A percentile compares a stretch with the other conserved stretches of the same genome.
Conservation (phyloP, 768 basidiomycete genomes). For the Saitozyma sp. region DNA sequence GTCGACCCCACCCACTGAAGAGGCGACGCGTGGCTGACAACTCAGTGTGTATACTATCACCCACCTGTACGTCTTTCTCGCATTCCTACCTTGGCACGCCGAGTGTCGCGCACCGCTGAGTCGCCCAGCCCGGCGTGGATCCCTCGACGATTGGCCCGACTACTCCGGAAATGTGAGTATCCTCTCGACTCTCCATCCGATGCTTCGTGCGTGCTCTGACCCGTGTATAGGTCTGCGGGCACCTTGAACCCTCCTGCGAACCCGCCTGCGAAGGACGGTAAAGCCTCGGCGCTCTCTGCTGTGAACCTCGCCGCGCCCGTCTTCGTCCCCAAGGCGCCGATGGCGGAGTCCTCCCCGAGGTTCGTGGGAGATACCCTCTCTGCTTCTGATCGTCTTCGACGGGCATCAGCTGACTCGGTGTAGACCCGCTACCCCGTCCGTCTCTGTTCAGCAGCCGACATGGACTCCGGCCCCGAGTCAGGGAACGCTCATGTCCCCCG, state of each 20-base stretch:
- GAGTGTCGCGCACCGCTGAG: background rate
- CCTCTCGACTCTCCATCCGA: too few relatives aligned
- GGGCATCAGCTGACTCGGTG: background rate
- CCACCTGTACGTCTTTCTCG: conserved; percentile 28
- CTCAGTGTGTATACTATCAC: conserved; percentile 46
- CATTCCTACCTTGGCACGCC: background rate
- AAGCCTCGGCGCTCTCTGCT: background rate
- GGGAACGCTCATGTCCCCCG: background rate
- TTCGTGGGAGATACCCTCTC: conserved; percentile 13
- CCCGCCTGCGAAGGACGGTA: background rate
- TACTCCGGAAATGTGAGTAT: too few relatives aligned
- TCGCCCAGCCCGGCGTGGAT: too few relatives aligned
- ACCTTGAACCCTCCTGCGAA: background rate
- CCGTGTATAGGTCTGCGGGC: background rate
- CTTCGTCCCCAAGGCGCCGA: conserved; percentile 45
- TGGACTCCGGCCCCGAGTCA: background rate
- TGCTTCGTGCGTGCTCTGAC: background rate
- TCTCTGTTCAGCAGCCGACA: background rate
- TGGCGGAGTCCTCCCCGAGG: conserved; percentile 25
- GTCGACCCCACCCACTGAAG: conserved; percentile 4
- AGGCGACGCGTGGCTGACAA: conserved; percentile 7
- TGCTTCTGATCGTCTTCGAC: background rate
- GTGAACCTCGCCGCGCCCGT: conserved; percentile 36
- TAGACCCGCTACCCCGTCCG: background rate
- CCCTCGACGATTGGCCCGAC: too few relatives aligned